Evolutionary conservation across 176 grass and related monocot species (phyloP).

Genomic region (Rhynchospora breviuscula): DNA sequence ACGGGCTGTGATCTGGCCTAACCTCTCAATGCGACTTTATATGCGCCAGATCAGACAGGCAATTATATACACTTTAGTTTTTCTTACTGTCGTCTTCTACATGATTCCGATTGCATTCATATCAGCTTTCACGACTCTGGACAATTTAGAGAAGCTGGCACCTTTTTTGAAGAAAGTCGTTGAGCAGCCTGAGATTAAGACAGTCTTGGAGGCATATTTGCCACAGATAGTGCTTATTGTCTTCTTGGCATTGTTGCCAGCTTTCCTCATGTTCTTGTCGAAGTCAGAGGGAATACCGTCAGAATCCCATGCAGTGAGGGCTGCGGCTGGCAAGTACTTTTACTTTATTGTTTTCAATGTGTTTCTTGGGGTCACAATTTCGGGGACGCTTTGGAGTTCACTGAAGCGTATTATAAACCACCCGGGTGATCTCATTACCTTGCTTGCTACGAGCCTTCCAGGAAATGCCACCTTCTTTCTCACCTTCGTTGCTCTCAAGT

Average conservation of each 20-base stretch:
- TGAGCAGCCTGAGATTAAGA: conserved; percentile 36
- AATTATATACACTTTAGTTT: conserved; percentile 58
- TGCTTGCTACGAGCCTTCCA: conserved; percentile 52
- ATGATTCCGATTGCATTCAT: conserved; percentile 58
- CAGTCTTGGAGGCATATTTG: conserved; percentile 76
- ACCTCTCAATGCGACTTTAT: conserved; percentile 53
- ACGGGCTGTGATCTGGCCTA: conserved; percentile 59
- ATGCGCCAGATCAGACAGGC: conserved; percentile 52
- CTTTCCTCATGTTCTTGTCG: conserved; percentile 68
- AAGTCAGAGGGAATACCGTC: conserved; percentile 78
- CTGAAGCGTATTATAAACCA: conserved; percentile 35
- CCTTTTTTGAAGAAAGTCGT: conserved; percentile 81
- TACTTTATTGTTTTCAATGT: conserved; percentile 93
- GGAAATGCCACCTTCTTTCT: conserved; percentile 88
- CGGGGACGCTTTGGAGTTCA: conserved; percentile 30
- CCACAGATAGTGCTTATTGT: conserved; percentile 77
- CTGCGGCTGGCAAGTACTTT: conserved; percentile 83
- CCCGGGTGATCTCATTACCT: not conserved
- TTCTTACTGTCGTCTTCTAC: conserved; percentile 69
- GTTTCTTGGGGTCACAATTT: conserved; percentile 56
- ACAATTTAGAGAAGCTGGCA: conserved; percentile 46
- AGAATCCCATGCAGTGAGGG: conserved; percentile 48
- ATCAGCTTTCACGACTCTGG: conserved; percentile 73
- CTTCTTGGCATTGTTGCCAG: conserved; percentile 75
- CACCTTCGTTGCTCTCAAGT: conserved; percentile 84